Conservation (phyloP, 1,139 yeast species). For the Sugiyamaella neomexicana region DNA sequence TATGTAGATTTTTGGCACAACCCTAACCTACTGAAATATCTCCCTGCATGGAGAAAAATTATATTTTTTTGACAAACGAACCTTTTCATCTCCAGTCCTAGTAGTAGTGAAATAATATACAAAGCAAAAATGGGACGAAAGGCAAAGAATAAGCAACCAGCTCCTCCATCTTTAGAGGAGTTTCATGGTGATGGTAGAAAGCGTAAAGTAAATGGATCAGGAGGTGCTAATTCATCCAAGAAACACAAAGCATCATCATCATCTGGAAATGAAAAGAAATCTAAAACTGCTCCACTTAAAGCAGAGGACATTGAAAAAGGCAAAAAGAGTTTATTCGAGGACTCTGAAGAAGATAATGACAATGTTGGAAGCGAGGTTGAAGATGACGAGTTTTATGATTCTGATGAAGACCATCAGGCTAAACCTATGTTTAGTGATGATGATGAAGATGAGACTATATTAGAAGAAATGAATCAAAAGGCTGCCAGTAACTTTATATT, state of each 20-base stretch:
- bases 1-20: neutral
- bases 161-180: constrained; percentile 84
- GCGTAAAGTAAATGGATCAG: constrained; percentile 20
- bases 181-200: constrained; percentile 61
- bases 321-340: constrained; percentile 76
- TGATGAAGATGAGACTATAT: constrained; percentile 71
- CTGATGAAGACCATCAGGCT: constrained; percentile 54
- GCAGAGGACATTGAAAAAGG: constrained; percentile 68
- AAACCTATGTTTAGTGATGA: constrained; percentile 88
- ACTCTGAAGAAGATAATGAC: constrained; percentile 56
- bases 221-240: constrained; percentile 26
- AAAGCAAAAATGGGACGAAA: constrained; percentile 76
- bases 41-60: constrained; percentile 14
- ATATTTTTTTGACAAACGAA: constrained; percentile 12
- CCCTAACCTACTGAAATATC: constrained; percentile 2
- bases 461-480: constrained; percentile 88
- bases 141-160: constrained; percentile 86
- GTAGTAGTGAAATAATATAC: neutral
- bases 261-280: constrained; percentile 50
- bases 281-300: constrained; percentile 35
- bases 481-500: constrained; percentile 81
- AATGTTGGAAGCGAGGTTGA: constrained; percentile 39
- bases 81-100: neutral
- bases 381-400: constrained; percentile 59
- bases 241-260: constrained; percentile 25